A percentile compares a stretch with the other conserved stretches of the same genome.
phyloP scores from a whole-genome alignment of 140 eudicot genomes.

The Ambrosia hybrid region DNA sequence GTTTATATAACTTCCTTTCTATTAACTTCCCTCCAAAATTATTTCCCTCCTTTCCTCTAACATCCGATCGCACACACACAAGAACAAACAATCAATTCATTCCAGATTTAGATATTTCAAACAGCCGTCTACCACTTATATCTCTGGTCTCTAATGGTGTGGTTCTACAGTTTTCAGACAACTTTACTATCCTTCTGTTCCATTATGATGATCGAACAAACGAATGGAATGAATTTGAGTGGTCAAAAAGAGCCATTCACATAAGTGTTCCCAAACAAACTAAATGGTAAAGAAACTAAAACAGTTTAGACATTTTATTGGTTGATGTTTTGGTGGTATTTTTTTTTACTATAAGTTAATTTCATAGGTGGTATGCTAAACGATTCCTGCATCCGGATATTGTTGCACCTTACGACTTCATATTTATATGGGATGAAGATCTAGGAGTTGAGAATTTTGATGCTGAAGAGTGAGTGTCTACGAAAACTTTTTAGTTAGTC shows the following conservation, averaged over 20 bases:
- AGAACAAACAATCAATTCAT: too few relatives aligned
- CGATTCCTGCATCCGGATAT: constrained; percentile 95
- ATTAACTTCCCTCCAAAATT: too few relatives aligned
- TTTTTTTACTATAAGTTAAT: constrained; percentile 18
- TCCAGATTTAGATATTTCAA: too few relatives aligned
- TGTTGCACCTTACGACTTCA: constrained; percentile 84
- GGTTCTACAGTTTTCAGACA: constrained; percentile 65
- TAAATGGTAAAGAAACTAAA: constrained; percentile 65
- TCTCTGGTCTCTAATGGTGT: constrained; percentile 7
- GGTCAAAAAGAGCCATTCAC: constrained; percentile 93
- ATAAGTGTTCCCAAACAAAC: constrained; percentile 83
- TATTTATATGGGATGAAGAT: constrained; percentile 98
- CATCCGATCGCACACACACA: too few relatives aligned
- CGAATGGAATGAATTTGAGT: constrained; percentile 93
- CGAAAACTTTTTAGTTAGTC: constrained; percentile 17
- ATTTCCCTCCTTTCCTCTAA: too few relatives aligned
- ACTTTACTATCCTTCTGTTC: constrained; percentile 80
- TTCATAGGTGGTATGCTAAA: constrained; percentile 92
- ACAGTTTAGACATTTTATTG: constrained; percentile 7
- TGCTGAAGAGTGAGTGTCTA: constrained; percentile 78
- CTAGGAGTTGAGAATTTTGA: constrained; percentile 89
- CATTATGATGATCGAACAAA: constrained; percentile 84
- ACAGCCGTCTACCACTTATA: neutral
- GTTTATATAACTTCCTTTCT: too few relatives aligned
- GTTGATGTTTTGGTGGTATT: neutral